Evolutionary conservation across 306 rosid genomes (phyloP).

Genomic region (Coriaria nepalensis): DNA sequence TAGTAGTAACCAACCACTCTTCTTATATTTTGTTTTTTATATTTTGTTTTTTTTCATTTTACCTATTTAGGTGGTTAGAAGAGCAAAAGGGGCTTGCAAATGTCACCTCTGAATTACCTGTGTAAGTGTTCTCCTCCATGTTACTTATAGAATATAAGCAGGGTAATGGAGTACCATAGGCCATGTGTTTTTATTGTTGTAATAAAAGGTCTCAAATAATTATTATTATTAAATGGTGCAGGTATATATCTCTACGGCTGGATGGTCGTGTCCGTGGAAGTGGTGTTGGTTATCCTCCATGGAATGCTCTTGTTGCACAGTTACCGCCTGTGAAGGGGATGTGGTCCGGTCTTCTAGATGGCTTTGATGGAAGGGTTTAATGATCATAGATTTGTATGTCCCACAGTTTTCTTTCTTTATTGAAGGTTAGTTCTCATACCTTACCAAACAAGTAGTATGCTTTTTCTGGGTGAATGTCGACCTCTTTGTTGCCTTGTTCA

Average conservation of each 20-base stretch:
- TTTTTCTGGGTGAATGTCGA: too few relatives aligned
- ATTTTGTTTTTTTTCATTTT: slow-evolving; percentile 4
- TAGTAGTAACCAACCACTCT: too few relatives aligned
- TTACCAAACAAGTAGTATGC: too few relatives aligned
- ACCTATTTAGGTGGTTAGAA: slow-evolving; percentile 63
- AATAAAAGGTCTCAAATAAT: too few relatives aligned
- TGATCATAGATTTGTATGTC: slow-evolving; percentile 26
- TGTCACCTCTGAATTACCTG: slow-evolving; percentile 75
- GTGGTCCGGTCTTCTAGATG: slow-evolving; percentile 93
- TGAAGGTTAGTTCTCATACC: slow-evolving; percentile 18
- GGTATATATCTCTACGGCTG: slow-evolving; percentile 77
- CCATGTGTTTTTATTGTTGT: not conserved
- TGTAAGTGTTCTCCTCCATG: slow-evolving; percentile 37
- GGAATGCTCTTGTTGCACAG: slow-evolving; percentile 93
- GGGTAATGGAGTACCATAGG: too few relatives aligned
- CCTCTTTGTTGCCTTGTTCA: too few relatives aligned
- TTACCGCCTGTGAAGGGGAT: slow-evolving; percentile 81
- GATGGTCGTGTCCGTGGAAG: slow-evolving; percentile 97
- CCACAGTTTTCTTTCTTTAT: not conserved
- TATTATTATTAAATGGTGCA: slow-evolving; percentile 12
- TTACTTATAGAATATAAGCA: too few relatives aligned
- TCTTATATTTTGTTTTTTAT: too few relatives aligned
- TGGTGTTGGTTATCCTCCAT: slow-evolving; percentile 91
- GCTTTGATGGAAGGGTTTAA: slow-evolving; percentile 81
- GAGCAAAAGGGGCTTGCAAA: slow-evolving; percentile 83